Evolutionary conservation across 2,329 filamentous ascomycete genomes (phyloP), one percentile per base, ranked within the genome.

Genomic region (Trichoderma harzianum): DNA sequence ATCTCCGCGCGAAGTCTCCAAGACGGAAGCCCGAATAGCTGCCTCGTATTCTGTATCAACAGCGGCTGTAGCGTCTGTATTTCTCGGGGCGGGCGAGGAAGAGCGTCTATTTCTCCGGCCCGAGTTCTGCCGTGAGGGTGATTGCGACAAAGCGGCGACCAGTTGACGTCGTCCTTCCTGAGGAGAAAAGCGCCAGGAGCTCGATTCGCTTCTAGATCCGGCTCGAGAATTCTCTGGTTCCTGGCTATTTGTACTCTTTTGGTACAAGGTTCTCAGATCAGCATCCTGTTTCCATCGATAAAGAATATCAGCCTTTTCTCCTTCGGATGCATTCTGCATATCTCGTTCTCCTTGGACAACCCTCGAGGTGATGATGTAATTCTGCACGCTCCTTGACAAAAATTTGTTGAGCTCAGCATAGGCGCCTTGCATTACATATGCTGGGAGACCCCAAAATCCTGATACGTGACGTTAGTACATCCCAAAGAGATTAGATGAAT

Each of bases 371-470:
- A 94, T 89, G 74, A 97, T 93, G 78, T 95, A 95, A 75, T 93
- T 94, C 63, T 93, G 86, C 21, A 93, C 89, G 73, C 89, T 93
- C 58, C 87, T 89, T 28, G 91, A 89, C 75, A 93, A 91, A 60
- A 87, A 82, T 74, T 91, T 93, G 73, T 90, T 87, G 68, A 96
- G 86, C 78, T 95, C 92, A 53, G 92, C 92, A 76, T 95, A 90
- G 1, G 96, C 85, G 2, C 94, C 94, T 78, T 95, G 93, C 85
- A 95, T 92, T 4, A 93, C 88, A 77, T 96, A 97, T 6, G 91
- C 94, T 0, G 93, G 93, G 5, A 97, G 81, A 1, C 89, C 88
- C 88, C 89, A 93, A 18, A 92, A 80, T 7, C 87, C 90, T 86
- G 72, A 53, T 11, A 36, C 47, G 16, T 21, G 36, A 5, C 21